Conservation (phyloP, 2,329 filamentous ascomycete genomes). For the Verticillium longisporum region DNA sequence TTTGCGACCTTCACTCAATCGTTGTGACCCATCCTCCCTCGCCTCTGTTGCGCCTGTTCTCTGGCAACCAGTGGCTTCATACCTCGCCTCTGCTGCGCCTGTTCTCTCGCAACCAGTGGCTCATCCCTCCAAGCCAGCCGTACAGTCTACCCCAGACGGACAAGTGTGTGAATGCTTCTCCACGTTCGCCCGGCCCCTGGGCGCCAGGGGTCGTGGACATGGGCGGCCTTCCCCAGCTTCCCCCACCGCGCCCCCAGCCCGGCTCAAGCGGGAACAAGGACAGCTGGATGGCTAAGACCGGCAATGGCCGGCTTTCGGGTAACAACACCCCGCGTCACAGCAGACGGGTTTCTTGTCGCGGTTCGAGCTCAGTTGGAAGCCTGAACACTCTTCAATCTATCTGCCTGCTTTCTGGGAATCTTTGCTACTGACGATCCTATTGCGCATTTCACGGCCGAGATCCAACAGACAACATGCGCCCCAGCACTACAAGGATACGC, state of each 20-base stretch:
- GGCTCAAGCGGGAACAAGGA: not conserved
- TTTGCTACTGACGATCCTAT: no score
- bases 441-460: no score
- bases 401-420: not conserved
- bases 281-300: conserved; percentile 16
- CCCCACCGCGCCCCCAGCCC: not conserved
- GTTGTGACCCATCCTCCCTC: no score
- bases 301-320: conserved; percentile 28
- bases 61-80: not conserved
- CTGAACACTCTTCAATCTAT: not conserved
- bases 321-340: conserved; percentile 6
- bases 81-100: not conserved
- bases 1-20: no score
- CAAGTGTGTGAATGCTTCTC: not conserved
- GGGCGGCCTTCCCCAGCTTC: not conserved
- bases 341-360: not conserved
- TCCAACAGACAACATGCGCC: not conserved
- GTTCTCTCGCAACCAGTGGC: not conserved
- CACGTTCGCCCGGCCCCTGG: not conserved
- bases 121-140: no score
- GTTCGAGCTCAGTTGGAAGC: conserved; percentile 5
- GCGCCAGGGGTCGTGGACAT: no score
- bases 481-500: conserved; percentile 8
- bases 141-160: not conserved
- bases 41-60: not conserved